Percentiles rank a stretch among this genome's conserved stretches.
These are phyloP conservation scores for Fusarium haematococcum DNA, from an alignment of 2,329 filamentous ascomycete species.

Conservation along the genomic window DNA sequence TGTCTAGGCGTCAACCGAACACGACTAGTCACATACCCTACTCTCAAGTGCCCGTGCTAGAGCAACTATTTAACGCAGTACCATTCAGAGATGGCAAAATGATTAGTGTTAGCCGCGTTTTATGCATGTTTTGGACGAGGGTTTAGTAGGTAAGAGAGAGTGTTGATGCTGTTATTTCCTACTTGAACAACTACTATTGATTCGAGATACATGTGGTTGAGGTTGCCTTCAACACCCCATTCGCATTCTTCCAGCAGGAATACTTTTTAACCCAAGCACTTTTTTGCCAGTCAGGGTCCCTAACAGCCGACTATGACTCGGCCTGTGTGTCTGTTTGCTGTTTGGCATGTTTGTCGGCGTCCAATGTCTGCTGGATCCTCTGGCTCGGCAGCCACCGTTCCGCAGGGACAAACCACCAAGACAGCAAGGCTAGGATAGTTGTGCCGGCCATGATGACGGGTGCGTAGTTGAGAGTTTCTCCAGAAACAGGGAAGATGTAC, in stretches of 20 bases:
- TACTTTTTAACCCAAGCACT: neutral
- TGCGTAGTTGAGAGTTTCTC: conserved; percentile 59
- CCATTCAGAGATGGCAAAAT: neutral
- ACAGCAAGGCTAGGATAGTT: conserved; percentile 60
- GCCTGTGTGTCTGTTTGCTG: neutral
- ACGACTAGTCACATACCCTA: neutral
- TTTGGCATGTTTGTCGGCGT: conserved; percentile 22
- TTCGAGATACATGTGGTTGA: neutral
- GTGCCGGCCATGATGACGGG: conserved; percentile 63
- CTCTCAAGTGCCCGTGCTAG: neutral
- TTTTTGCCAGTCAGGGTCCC: neutral
- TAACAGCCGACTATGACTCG: neutral
- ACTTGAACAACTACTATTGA: neutral
- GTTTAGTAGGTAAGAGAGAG: neutral
- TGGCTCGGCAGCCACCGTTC: conserved; percentile 59
- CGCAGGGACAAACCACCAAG: conserved; percentile 61
- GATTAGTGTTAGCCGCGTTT: rapidly evolving
- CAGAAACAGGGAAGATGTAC: conserved; percentile 58
- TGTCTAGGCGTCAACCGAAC: neutral
- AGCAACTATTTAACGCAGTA: neutral
- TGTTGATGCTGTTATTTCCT: neutral
- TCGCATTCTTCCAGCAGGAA: neutral
- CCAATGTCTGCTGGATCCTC: conserved; percentile 54
- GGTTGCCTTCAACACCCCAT: neutral
- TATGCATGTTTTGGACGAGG: rapidly evolving